A percentile compares a stretch with the other conserved stretches of the same genome.
phyloP scores from a whole-genome alignment of 495 filamentous ascomycete genomes.

The Bathelium albidoporum region DNA sequence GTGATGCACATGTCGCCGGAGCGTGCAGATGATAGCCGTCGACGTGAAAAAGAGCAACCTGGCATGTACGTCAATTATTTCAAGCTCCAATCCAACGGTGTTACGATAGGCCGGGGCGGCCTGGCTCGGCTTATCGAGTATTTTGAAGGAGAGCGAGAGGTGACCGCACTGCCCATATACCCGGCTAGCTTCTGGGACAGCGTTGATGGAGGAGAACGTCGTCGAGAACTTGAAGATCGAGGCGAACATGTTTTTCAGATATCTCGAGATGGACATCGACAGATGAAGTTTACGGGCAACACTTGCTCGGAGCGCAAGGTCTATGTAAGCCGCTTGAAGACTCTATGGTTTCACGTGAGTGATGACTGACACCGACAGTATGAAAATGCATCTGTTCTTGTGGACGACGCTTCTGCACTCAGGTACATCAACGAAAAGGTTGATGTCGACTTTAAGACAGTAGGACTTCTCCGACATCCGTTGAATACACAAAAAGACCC shows the following conservation, averaged over 20 bases:
- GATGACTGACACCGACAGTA: background rate
- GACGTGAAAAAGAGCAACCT: background rate
- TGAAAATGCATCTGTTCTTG: background rate
- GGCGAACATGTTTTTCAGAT: background rate
- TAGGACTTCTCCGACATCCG: background rate
- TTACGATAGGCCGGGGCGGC: background rate
- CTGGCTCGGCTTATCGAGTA: background rate
- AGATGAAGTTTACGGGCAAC: background rate
- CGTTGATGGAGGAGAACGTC: background rate
- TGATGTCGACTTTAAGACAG: background rate
- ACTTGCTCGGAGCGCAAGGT: background rate
- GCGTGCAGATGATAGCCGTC: background rate
- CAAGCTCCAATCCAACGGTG: background rate
- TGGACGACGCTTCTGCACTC: background rate
- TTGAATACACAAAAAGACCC: background rate
- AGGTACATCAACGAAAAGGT: background rate
- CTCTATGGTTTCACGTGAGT: background rate
- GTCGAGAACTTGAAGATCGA: background rate
- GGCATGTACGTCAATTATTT: background rate
- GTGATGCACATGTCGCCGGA: background rate
- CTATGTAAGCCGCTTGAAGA: background rate
- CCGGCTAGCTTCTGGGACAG: background rate
- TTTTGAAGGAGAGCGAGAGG: background rate
- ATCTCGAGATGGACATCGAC: background rate
- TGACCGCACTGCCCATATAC: background rate